phyloP scores from a whole-genome alignment of 768 basidiomycete genomes.

The Steccherinum ochraceum region DNA sequence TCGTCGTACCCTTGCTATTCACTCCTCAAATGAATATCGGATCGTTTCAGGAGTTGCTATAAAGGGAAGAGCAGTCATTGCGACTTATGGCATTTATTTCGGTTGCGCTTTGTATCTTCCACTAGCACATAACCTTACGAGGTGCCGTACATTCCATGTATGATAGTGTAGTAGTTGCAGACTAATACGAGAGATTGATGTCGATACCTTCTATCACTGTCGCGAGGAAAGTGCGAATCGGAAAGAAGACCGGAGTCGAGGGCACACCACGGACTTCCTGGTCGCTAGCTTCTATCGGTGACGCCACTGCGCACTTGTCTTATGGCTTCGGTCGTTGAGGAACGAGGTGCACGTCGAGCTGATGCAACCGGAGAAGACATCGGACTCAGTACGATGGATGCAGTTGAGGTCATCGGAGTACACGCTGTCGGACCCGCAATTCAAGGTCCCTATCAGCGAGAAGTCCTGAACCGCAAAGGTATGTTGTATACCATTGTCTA shows the following conservation, averaged over 20 bases:
- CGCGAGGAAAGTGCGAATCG: neutral
- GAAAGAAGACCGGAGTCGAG: too few relatives aligned
- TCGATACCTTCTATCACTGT: neutral
- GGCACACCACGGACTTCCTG: neutral
- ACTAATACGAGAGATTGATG: neutral
- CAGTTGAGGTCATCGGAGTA: neutral
- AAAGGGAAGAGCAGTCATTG: constrained; percentile 36
- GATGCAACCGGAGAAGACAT: neutral
- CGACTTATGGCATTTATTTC: constrained; percentile 46
- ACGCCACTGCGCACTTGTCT: neutral
- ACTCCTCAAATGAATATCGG: constrained; percentile 37
- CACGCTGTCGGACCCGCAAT: neutral
- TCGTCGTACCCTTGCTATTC: constrained; percentile 42
- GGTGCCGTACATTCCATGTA: constrained; percentile 41
- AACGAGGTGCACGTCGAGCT: neutral
- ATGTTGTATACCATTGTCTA: neutral
- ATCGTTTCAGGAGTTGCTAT: constrained; percentile 48
- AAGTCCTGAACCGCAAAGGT: too few relatives aligned
- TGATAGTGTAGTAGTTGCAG: neutral
- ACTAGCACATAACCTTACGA: constrained; percentile 52
- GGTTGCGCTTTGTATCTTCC: constrained; percentile 33
- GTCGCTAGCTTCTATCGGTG: neutral
- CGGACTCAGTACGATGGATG: neutral
- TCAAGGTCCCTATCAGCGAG: neutral
- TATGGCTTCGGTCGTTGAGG: neutral